These are phyloP conservation scores for Oxyria digyna DNA, from an alignment of 148 eudicot species.

Conservation along the genomic window DNA sequence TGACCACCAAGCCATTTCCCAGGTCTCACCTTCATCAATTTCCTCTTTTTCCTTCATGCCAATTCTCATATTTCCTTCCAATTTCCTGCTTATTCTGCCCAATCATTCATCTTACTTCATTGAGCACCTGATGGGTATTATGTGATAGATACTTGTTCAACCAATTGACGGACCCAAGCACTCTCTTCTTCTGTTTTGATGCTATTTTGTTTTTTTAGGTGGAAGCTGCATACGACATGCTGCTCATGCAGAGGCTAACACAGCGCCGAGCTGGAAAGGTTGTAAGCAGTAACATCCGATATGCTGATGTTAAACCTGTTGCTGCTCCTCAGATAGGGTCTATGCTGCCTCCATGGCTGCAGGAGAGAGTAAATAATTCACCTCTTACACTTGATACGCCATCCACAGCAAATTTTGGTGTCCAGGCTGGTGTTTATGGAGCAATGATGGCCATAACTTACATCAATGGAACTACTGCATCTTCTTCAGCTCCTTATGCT, in stretches of 20 bases:
- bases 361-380: constrained; percentile 39
- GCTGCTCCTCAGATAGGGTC: constrained; percentile 40
- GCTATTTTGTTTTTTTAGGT: constrained; percentile 39
- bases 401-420: constrained; percentile 48
- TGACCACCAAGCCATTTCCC: constrained; percentile 51
- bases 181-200: too few relatives aligned
- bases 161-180: too few relatives aligned
- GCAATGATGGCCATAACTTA: constrained; percentile 77
- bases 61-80: background rate
- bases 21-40: constrained; percentile 26
- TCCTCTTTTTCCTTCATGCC: background rate
- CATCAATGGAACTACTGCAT: constrained; percentile 58
- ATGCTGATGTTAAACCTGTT: constrained; percentile 87
- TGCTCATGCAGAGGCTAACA: constrained; percentile 91
- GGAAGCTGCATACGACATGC: constrained; percentile 97
- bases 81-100: background rate
- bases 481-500: constrained; percentile 46
- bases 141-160: too few relatives aligned
- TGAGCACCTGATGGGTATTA: too few relatives aligned
- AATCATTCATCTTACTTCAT: too few relatives aligned
- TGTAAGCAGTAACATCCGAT: constrained; percentile 63
- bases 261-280: constrained; percentile 95
- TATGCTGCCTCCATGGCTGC: constrained; percentile 65
- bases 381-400: constrained; percentile 59
- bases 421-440: constrained; percentile 96